Base-by-base conservation (phyloP, 2,329 filamentous ascomycete species). In the Colletotrichum sp. region DNA sequence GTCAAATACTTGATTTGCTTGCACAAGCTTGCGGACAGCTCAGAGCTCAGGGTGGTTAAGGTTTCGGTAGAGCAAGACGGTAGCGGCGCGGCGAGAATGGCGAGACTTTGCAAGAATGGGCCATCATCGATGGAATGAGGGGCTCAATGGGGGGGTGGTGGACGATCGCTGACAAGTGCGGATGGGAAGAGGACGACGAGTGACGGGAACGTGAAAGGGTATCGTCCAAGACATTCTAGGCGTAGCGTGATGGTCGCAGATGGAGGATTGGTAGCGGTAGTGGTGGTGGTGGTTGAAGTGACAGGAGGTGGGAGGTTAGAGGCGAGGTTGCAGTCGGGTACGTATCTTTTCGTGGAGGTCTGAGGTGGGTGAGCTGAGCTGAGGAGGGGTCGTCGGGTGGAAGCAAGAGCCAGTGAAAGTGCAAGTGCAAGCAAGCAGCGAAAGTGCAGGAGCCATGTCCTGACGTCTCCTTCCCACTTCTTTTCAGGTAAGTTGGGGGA, bases 101-200 rank as follows among this genome's bases (percentile, higher is more conserved):
- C 26, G 58, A 26, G 36, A 55, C 38, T 21, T 28, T 66, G 26
- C 65, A 36, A 24, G 24, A 34, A 55, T 55, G 38, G 64, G 24
- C 34, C 18, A 52, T 69, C 26, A 55, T 36, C 8, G 36, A 52
- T 24, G 60, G 72, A 66, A 64, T 36, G 61, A 26, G 32, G 38
- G 30, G 43, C 30, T 16, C 28, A 8, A 26, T 48, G 32, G 68
- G 58, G 18, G 18, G 66, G 6, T 26, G 7, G n/a, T 58, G 60
- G 34, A 18, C 69, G 61, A 67, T 72, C 60, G 55, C 34, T 72
- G 52, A 75, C 60, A 55, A 75, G 68, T 75, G 72, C 61, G 72
- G 67, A 34, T 36, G 9, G n/a, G 43, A 24, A 13, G 12, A 21
- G 43, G 43, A 52, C n/a, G 43, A 21, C n/a, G 52, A 72, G 12